Evolutionary conservation across 768 basidiomycete species (phyloP).

Genomic region (Phaeotremella fagi): DNA sequence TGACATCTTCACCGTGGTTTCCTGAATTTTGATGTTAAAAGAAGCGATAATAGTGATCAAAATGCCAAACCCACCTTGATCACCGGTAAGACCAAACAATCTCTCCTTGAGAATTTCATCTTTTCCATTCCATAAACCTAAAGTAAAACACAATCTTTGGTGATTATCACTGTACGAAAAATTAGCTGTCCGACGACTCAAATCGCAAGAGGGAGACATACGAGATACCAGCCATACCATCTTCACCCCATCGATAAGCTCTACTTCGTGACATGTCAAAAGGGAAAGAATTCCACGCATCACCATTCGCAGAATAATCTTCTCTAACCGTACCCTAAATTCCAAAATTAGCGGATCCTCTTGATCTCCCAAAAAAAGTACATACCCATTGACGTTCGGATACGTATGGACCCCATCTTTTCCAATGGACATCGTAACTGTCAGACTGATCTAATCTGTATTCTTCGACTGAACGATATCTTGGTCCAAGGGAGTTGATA

Average conservation of each 20-base stretch:
- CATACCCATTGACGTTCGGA: constrained; percentile 95
- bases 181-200: not conserved
- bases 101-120: constrained; percentile 96
- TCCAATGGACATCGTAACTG: constrained; percentile 82
- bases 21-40: constrained; percentile 52
- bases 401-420: constrained; percentile 97
- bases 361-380: constrained; percentile 3
- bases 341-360: not conserved
- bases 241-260: constrained; percentile 98
- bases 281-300: constrained; percentile 56
- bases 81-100: constrained; percentile 90
- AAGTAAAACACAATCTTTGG: constrained; percentile 81
- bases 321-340: constrained; percentile 90
- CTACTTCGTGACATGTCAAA: constrained; percentile 52
- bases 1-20: constrained; percentile 98
- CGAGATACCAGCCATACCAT: constrained; percentile 93
- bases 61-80: constrained; percentile 54
- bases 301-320: constrained; percentile 94
- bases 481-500: constrained; percentile 58
- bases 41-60: constrained; percentile 1
- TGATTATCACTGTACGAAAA: constrained; percentile 65
- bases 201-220: constrained; percentile 25
- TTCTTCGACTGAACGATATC: constrained; percentile 77
- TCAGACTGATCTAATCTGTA: constrained; percentile 72
- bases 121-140: constrained; percentile 90